phyloP scores from a whole-genome alignment of 441 rosid genomes.

The Viola pubescens region DNA sequence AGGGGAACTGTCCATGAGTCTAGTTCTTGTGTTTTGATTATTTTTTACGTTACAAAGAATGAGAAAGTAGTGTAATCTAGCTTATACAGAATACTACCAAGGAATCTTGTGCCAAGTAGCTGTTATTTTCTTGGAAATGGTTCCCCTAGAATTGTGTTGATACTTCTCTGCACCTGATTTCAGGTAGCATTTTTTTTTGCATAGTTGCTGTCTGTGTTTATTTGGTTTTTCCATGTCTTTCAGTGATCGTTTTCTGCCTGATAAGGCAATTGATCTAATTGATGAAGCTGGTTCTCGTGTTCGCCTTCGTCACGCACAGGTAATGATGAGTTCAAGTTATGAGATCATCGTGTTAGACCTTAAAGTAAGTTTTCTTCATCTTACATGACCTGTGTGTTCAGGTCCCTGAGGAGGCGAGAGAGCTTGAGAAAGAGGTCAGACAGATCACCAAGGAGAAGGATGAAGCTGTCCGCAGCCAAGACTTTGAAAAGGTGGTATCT shows the following conservation, averaged over 20 bases:
- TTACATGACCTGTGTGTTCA: slow-evolving; percentile 22
- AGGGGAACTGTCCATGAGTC: no score
- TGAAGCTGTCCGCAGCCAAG: slow-evolving; percentile 93
- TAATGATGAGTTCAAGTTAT: slow-evolving; percentile 13
- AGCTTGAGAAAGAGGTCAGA: slow-evolving; percentile 91
- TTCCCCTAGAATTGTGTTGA: no score
- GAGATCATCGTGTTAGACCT: no score
- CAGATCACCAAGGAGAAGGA: slow-evolving; percentile 93
- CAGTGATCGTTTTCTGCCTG: slow-evolving; percentile 97
- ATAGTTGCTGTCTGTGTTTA: background rate
- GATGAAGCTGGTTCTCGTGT: slow-evolving; percentile 99
- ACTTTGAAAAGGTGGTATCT: slow-evolving; percentile 75
- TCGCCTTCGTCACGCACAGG: slow-evolving; percentile 93
- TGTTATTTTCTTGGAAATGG: no score
- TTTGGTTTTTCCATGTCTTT: slow-evolving; percentile 8
- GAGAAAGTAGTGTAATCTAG: no score
- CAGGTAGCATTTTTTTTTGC: no score
- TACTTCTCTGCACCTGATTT: no score
- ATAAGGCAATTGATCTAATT: slow-evolving; percentile 94
- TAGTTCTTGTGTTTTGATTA: no score
- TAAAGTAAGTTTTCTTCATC: background rate
- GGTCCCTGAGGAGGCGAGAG: slow-evolving; percentile 99
- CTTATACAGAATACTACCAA: no score
- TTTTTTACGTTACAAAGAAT: no score
- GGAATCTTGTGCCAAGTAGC: no score